phyloP scores from a whole-genome alignment of 83 land plant species.

The Thuja plicata region DNA sequence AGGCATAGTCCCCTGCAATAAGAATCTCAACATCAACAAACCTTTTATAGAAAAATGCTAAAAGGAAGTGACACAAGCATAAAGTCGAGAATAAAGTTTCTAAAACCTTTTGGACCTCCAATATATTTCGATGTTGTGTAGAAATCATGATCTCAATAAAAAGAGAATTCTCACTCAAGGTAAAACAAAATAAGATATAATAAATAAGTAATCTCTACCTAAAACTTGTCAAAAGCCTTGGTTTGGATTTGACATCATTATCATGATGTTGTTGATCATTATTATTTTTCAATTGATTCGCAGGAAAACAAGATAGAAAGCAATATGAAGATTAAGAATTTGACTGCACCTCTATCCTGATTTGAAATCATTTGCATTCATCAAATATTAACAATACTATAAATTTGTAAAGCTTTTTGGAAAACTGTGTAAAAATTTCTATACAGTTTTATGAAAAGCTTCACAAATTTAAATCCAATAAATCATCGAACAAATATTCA shows the following conservation, averaged over 20 bases:
- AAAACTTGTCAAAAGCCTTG: not conserved
- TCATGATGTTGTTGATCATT: no score
- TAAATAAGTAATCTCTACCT: not conserved
- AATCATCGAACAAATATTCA: not conserved
- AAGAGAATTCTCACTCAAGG: not conserved
- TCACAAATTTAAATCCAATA: not conserved
- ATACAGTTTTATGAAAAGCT: no score
- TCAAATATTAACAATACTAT: not conserved
- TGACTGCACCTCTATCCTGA: not conserved
- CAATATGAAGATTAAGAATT: not conserved
- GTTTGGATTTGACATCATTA: not conserved
- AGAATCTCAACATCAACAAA: conserved; percentile 12
- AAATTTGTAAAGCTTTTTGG: not conserved
- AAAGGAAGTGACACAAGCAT: not conserved
- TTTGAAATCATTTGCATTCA: not conserved
- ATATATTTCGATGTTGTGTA: not conserved
- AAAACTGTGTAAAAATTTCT: no score
- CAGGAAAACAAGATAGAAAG: not conserved
- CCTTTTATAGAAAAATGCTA: not conserved
- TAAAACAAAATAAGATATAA: not conserved
- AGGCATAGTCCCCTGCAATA: conserved; percentile 70
- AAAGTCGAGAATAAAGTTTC: not conserved
- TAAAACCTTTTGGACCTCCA: not conserved
- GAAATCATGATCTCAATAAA: not conserved
- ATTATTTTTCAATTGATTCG: not conserved